Evolutionary conservation across 2,329 filamentous ascomycete genomes (phyloP), one percentile per base, ranked within the genome.

Genomic region (Sporothrix euskadiensis): DNA sequence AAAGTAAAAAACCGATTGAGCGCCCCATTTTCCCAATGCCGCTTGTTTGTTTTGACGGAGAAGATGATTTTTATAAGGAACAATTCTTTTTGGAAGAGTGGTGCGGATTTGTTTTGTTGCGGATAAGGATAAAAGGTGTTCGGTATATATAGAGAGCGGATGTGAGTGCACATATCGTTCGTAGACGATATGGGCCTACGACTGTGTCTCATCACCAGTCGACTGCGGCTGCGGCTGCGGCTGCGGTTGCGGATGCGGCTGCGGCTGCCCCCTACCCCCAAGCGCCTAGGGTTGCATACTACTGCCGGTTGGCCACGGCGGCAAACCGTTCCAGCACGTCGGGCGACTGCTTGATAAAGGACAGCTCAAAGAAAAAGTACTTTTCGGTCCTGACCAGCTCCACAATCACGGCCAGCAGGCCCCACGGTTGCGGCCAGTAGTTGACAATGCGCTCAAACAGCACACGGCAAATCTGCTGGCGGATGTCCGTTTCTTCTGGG

Each of bases 391-490:
- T 97, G 77, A 97, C 86, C 73, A 99, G 87, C 84, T 98, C 96
- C 76, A 96, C 84, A 75, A 97, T 88, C 49, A 94, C 95, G 75
- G 94, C 91, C 80, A 98, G 91, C 59, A 99, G 84, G 14, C 97
- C 97, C 95, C 95, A 98, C 22, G 97, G 95, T 81, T 98, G 95
- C 71, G 95, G 95, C 83, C 94, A 94, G 81, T 93, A 94, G 30
- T 94, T 92, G 74, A 97, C 89, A 65, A 98, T 85, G 68, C 96
- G 90, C 85, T 99, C 96, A 52, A 98, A 86, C 63, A 99, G 85
- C 32, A 98, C 90, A 65, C 95, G 90, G 71, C 94, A 93, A 74
- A 99, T 95, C 81, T 97, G 93, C 83, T 98, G 92, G 49, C 95
- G 92, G 66, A 98, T 90, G 75, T 94, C 92, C 0, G 87, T 87